phyloP scores from a whole-genome alignment of 352 stramenopile genomes.

The Phytopythium sindhum region DNA sequence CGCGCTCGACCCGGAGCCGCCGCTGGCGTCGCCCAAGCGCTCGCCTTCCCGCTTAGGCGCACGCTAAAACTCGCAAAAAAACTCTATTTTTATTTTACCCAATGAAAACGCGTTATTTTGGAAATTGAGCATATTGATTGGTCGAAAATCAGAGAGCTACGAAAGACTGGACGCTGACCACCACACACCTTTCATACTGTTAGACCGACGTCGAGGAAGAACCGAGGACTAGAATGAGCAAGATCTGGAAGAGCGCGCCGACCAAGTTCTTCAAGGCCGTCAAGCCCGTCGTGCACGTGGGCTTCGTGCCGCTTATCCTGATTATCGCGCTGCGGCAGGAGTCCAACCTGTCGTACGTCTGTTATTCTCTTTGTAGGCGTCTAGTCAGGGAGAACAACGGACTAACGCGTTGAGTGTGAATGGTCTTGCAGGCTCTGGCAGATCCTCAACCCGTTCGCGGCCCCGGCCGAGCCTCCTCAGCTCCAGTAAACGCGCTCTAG shows the following conservation, averaged over 20 bases:
- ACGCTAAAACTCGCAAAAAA: background rate
- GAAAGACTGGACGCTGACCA: constrained; percentile 11
- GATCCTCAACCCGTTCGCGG: constrained; percentile 73
- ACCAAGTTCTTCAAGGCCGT: constrained; percentile 76
- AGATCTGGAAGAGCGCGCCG: constrained; percentile 77
- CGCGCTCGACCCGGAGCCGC: constrained; percentile 35
- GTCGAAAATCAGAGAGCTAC: constrained; percentile 4
- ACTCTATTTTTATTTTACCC: constrained; percentile 2
- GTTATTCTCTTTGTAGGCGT: background rate
- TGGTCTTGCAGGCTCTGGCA: constrained; percentile 50
- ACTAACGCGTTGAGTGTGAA: constrained; percentile 3
- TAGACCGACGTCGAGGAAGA: too few species aligned
- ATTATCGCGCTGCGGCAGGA: constrained; percentile 82
- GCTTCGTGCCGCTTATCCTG: constrained; percentile 79
- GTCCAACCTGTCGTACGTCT: constrained; percentile 58
- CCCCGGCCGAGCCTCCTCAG: constrained; percentile 45
- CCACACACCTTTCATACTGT: background rate
- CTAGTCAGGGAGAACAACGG: background rate
- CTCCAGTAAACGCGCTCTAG: constrained; percentile 27
- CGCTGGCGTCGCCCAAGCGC: background rate
- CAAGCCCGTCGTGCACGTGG: constrained; percentile 82
- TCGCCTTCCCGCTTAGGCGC: background rate
- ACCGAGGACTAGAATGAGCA: too few species aligned
- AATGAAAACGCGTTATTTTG: constrained; percentile 10
- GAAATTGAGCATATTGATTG: constrained; percentile 2